These are phyloP conservation scores for Cutaneotrichosporon mucoides DNA, from an alignment of 1,284 basidiomycete genomes.

Conservation along the genomic window DNA sequence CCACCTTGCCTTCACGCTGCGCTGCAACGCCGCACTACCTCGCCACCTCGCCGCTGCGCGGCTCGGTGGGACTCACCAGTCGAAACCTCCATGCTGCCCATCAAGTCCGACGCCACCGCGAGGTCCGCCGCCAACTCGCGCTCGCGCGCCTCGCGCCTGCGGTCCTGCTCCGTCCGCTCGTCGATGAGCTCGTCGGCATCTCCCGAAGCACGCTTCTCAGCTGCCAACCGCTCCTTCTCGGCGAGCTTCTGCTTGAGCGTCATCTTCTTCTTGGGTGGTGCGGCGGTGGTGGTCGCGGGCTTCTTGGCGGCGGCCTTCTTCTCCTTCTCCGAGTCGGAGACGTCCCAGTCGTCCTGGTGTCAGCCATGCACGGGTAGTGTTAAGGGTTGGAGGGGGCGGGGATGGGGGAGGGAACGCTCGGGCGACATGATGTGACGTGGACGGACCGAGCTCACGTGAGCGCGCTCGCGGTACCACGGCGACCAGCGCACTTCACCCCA, in stretches of 20 bases:
- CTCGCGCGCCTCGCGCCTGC: slow-evolving; percentile 68
- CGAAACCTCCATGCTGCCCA: slow-evolving; percentile 59
- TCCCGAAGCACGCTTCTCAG: slow-evolving; percentile 53
- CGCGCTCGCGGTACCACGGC: too few relatives aligned
- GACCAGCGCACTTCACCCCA: too few relatives aligned
- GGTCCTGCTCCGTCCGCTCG: slow-evolving; percentile 60
- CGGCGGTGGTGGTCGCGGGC: slow-evolving; percentile 47
- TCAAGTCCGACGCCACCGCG: slow-evolving; percentile 70
- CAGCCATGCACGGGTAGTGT: background rate
- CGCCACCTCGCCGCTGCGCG: too few relatives aligned
- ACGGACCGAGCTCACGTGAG: too few relatives aligned
- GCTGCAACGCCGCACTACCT: too few relatives aligned
- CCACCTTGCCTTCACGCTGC: too few relatives aligned
- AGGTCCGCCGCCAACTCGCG: slow-evolving; percentile 78
- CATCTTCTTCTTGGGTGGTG: slow-evolving; percentile 81
- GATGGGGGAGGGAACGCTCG: too few relatives aligned
- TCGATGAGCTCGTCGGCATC: slow-evolving; percentile 70
- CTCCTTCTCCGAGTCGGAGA: slow-evolving; percentile 67
- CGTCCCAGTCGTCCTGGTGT: slow-evolving; percentile 85
- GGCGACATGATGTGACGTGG: too few relatives aligned
- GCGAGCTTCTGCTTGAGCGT: slow-evolving; percentile 82
- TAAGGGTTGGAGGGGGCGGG: too few relatives aligned
- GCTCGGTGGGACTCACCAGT: background rate
- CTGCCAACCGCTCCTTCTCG: slow-evolving; percentile 60
- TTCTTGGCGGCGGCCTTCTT: slow-evolving; percentile 31